These are phyloP conservation scores for Gynostemma pentaphyllum DNA, from an alignment of 306 rosid genomes.

Conservation along the genomic window DNA sequence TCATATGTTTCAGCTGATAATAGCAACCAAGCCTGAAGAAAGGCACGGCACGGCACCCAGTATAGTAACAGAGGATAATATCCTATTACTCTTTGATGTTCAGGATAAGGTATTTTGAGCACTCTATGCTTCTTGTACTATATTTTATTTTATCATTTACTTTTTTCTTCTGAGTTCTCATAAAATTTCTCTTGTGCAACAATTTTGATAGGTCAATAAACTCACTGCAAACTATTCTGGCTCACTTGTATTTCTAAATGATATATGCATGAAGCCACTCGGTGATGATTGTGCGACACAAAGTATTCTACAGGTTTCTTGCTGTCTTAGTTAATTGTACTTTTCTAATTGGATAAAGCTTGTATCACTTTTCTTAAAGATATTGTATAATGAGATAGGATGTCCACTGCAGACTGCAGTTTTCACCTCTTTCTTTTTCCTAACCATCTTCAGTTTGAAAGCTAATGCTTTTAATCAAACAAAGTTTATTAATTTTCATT, in stretches of 20 bases:
- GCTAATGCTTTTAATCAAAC: background rate
- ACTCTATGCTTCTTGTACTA: constrained; percentile 10
- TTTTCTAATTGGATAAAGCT: constrained; percentile 1
- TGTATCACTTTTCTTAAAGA: background rate
- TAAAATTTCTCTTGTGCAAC: background rate
- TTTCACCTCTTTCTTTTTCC: background rate
- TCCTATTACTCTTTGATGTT: constrained; percentile 72
- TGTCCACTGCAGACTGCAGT: too few species aligned
- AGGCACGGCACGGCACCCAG: constrained; percentile 48
- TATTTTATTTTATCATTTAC: background rate
- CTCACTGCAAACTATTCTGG: constrained; percentile 73
- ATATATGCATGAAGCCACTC: constrained; percentile 90
- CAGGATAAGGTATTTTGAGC: constrained; percentile 64
- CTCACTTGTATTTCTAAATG: constrained; percentile 47
- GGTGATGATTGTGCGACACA: constrained; percentile 95
- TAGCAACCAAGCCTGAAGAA: constrained; percentile 63
- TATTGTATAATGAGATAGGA: background rate
- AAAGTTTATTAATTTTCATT: background rate
- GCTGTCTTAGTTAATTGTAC: background rate
- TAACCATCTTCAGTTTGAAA: background rate
- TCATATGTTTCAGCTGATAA: constrained; percentile 48
- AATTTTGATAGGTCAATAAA: constrained; percentile 52
- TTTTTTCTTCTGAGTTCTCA: background rate
- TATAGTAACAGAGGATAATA: constrained; percentile 76
- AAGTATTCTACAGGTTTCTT: constrained; percentile 79